These are phyloP conservation scores for Lecanoromycetidae sp. DNA, from an alignment of 2,329 filamentous ascomycete genomes.

Conservation along the genomic window DNA sequence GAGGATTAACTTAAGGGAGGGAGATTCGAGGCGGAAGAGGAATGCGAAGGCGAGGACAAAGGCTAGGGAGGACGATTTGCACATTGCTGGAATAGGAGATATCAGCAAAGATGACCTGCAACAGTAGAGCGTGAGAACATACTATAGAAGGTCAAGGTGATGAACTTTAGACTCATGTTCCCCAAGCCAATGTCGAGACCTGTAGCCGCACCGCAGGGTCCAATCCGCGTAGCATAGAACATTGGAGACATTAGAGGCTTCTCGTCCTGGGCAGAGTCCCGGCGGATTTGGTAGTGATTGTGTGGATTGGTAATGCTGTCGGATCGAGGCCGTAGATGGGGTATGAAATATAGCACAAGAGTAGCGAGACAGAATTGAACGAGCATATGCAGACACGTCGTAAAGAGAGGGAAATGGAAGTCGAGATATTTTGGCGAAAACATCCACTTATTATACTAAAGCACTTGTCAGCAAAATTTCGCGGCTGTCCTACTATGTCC, in stretches of 20 bases:
- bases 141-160: constrained; percentile 93
- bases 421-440: constrained; percentile 74
- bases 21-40: constrained; percentile 77
- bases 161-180: constrained; percentile 92
- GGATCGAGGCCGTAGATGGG: constrained; percentile 60
- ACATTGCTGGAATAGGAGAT: constrained; percentile 58
- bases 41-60: constrained; percentile 96
- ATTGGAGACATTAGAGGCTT: constrained; percentile 65
- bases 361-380: constrained; percentile 78
- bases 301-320: constrained; percentile 27
- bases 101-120: background rate
- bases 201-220: constrained; percentile 82
- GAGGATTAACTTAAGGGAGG: constrained; percentile 69
- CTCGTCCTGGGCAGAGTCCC: constrained; percentile 41
- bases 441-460: constrained; percentile 99
- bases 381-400: constrained; percentile 87
- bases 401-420: constrained; percentile 91
- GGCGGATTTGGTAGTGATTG: constrained; percentile 36
- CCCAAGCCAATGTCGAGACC: constrained; percentile 92
- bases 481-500: constrained; percentile 1
- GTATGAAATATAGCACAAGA: constrained; percentile 68
- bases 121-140: constrained; percentile 18
- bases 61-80: constrained; percentile 89
- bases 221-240: constrained; percentile 87
- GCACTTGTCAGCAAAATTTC: constrained; percentile 12